phyloP scores from a whole-genome alignment of 352 stramenopile species.

The Pythium coloratum region DNA sequence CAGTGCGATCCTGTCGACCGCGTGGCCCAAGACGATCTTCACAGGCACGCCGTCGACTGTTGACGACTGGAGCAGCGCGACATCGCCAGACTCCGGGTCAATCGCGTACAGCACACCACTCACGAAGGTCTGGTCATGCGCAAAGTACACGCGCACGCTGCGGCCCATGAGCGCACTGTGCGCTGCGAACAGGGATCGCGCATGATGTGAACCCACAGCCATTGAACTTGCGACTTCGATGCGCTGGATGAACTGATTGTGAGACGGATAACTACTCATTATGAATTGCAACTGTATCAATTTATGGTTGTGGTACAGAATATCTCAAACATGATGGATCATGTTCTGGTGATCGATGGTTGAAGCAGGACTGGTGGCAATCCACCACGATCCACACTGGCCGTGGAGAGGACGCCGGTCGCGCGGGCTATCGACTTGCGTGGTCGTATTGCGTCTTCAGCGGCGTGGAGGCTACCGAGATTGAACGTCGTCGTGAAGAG shows the following conservation, averaged over 20 bases:
- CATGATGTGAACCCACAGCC: neutral
- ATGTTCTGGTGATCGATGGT: neutral
- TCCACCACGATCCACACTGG: too few species aligned
- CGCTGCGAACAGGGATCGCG: slow-evolving; percentile 21
- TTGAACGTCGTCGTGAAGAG: too few species aligned
- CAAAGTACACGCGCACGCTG: slow-evolving; percentile 37
- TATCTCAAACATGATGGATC: neutral
- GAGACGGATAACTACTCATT: neutral
- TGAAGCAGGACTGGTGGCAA: too few species aligned
- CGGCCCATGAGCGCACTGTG: slow-evolving; percentile 36
- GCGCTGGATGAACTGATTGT: too few species aligned
- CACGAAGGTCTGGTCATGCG: slow-evolving; percentile 33
- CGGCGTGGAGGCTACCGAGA: too few species aligned
- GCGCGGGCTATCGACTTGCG: too few species aligned
- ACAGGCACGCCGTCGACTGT: slow-evolving; percentile 21
- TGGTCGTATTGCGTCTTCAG: too few species aligned
- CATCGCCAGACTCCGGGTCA: slow-evolving; percentile 55
- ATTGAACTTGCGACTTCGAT: neutral
- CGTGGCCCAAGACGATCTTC: slow-evolving; percentile 40
- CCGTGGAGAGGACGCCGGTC: too few species aligned
- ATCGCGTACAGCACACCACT: slow-evolving; percentile 53
- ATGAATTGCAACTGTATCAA: neutral
- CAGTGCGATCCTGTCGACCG: slow-evolving; percentile 21
- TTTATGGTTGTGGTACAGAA: neutral
- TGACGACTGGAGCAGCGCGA: slow-evolving; percentile 36